Evolutionary conservation across 768 basidiomycete species (phyloP).

Genomic region (Amylocystis lapponica): DNA sequence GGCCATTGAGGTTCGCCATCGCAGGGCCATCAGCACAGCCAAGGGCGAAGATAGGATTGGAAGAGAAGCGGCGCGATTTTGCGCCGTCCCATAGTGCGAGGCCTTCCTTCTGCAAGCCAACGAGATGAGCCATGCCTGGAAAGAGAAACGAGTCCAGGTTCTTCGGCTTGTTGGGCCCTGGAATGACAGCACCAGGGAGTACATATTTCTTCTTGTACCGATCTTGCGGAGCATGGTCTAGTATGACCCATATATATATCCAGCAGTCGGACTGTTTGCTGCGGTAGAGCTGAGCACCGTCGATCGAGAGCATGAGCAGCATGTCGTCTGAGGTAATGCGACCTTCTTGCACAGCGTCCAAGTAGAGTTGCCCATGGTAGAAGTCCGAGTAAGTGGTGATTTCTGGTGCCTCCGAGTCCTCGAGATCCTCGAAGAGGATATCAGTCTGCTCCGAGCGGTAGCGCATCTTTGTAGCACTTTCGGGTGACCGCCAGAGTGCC

Average conservation of each 20-base stretch:
- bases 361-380: conserved; percentile 21
- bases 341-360: conserved; percentile 13
- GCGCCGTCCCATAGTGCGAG: conserved; percentile 25
- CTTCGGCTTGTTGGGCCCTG: conserved; percentile 27
- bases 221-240: conserved; percentile 16
- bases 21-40: conserved; percentile 8
- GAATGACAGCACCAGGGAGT: conserved; percentile 23
- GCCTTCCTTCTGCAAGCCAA: conserved; percentile 22
- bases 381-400: conserved; percentile 23
- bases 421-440: background rate
- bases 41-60: conserved; percentile 4
- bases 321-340: conserved; percentile 23
- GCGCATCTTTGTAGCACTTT: background rate
- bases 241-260: conserved; percentile 27
- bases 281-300: conserved; percentile 25
- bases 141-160: conserved; percentile 28
- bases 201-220: conserved; percentile 27
- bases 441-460: conserved; percentile 2
- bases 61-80: background rate
- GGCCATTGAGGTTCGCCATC: conserved; percentile 24
- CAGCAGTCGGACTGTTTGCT: conserved; percentile 29
- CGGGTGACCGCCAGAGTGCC: conserved; percentile 22
- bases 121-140: conserved; percentile 23
- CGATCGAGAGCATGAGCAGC: conserved; percentile 18
- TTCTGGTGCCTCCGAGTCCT: background rate